Conservation (phyloP, 352 stramenopile species). For the Phytophthora nicotianae region DNA sequence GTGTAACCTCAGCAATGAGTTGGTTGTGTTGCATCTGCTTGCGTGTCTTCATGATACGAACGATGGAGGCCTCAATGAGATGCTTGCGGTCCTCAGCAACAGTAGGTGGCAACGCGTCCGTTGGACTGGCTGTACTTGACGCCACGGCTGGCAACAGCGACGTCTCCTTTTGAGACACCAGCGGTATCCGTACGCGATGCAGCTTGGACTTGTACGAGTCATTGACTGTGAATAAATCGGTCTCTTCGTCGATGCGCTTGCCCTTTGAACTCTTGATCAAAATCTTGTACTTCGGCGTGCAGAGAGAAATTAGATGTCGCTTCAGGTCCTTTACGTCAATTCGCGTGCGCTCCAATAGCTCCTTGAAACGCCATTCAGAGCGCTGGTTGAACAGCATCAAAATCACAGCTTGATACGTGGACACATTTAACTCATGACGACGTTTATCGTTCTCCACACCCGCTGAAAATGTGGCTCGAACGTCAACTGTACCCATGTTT, state of each 20-base stretch:
- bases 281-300: conserved; percentile 97
- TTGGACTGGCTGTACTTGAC: conserved; percentile 39
- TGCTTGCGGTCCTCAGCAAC: conserved; percentile 97
- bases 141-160: conserved; percentile 51
- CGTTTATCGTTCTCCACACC: conserved; percentile 56
- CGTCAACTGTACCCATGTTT: conserved; percentile 92
- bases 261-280: conserved; percentile 97
- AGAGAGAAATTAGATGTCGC: conserved; percentile 97
- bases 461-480: conserved; percentile 90
- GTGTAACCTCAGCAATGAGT: conserved; percentile 91
- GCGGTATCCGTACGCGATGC: conserved; percentile 80
- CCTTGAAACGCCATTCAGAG: conserved; percentile 77
- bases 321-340: conserved; percentile 91
- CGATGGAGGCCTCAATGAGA: conserved; percentile 93
- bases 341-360: conserved; percentile 90
- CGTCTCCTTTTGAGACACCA: conserved; percentile 86
- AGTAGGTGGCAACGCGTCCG: conserved; percentile 83
- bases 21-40: conserved; percentile 93
- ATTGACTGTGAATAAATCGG: conserved; percentile 96
- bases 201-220: conserved; percentile 95
- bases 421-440: conserved; percentile 96
- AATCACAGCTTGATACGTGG: conserved; percentile 98
- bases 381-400: conserved; percentile 97
- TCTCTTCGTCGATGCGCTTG: conserved; percentile 94
- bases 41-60: conserved; percentile 96